Conservation (phyloP, 2,329 filamentous ascomycete species). For the Aspergillus caelatus region DNA sequence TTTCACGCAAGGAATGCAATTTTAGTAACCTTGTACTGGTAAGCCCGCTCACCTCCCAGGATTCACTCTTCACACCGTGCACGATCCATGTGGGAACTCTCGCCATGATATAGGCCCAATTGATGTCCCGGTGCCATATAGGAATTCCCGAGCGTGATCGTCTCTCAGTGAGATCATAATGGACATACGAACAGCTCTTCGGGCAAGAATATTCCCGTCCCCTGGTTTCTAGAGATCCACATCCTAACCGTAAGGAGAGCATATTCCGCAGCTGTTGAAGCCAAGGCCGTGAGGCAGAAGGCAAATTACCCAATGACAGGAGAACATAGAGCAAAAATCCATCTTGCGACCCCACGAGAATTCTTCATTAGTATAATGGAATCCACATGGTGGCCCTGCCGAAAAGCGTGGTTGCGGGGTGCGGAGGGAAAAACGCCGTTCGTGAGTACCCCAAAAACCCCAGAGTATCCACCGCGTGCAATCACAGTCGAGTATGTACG, state of each 20-base stretch:
- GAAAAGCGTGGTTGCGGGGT: not conserved
- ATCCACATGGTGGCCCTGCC: not conserved
- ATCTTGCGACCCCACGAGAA: not conserved
- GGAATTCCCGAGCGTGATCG: not conserved
- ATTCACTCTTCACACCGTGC: not conserved
- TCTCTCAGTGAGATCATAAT: not conserved
- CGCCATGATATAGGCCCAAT: not conserved
- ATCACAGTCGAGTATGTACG: not conserved
- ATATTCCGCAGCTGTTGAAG: not conserved
- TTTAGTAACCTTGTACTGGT: not conserved
- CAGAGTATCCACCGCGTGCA: slow-evolving; percentile 2
- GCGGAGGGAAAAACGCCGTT: not conserved
- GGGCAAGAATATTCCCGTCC: not conserved
- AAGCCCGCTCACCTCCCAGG: not conserved
- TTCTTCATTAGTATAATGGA: not conserved
- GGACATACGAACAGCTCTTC: not conserved
- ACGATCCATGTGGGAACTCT: not conserved
- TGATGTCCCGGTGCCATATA: not conserved
- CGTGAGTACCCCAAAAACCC: not conserved
- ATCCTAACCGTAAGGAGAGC: not conserved
- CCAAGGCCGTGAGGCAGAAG: not conserved
- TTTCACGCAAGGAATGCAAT: not conserved
- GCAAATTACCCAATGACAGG: not conserved
- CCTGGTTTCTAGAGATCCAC: not conserved
- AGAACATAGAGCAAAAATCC: not conserved